Evolutionary conservation across 2,329 filamentous ascomycete species (phyloP), one percentile per base, ranked within the genome.

Genomic region (Colletotrichum sp.): DNA sequence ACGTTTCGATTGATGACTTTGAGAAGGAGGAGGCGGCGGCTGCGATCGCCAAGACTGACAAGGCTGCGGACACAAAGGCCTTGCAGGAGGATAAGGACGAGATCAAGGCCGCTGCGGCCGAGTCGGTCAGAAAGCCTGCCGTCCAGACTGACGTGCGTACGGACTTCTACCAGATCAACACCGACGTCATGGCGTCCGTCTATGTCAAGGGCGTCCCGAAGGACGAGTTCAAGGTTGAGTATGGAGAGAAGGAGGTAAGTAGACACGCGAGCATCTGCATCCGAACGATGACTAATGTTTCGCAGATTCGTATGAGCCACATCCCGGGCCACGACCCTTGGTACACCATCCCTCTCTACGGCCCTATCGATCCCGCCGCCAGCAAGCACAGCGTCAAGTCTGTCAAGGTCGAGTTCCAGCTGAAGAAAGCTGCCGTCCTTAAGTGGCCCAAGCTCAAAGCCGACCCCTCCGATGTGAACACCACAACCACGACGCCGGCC

Each of bases 381-480:
- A 95, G 92, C 24, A 93, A 88, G 60, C 91, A 87, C 78, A 90
- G 88, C 2, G 90, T 97, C 70, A 93, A 94, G 56, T 89, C 93
- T 2, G 95, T 92, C 80, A 98, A 98, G 83, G 89, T 98, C 70
- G 96, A 98, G 83, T 86, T 98, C 48, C 89, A 87, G 13, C 89
- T 98, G 18, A 89, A 89, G 76, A 98, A 98, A 83, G 86, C 88
- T 55, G 88, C 83, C 2, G 83, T 90, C 0, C 93, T 93, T 8
- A 96, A 95, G 82, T 97, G 95, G 95, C 83, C 88, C 30, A 80
- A 84, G 2, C 85, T 70, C 65, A 21, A 16, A 66, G 30, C 15
- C 66, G 48, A 73, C 8, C 28, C 77, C 4, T 48, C 69, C 6
- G 48, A 79, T n/a, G 43, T 52, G 43, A 52, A 24, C n/a, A 34